Percentiles rank a stretch among this genome's conserved stretches.
phyloP scores from a whole-genome alignment of 2,329 filamentous ascomycete genomes.

The Fusarium sterilihyphosum region DNA sequence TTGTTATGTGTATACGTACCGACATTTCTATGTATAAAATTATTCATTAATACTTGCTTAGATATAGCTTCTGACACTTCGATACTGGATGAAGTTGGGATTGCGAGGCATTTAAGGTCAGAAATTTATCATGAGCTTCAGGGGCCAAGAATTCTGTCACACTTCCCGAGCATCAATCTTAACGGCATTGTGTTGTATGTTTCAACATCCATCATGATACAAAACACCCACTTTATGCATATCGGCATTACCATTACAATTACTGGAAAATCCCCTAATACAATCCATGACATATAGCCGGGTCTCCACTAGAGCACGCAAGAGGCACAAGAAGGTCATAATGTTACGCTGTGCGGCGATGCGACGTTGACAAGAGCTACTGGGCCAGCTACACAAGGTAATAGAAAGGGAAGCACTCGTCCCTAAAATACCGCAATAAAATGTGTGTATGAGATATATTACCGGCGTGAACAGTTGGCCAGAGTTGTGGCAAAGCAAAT shows the following conservation, averaged over 20 bases:
- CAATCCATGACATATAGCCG: background rate
- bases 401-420: background rate
- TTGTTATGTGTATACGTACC: background rate
- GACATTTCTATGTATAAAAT: conserved; percentile 13
- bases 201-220: background rate
- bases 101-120: background rate
- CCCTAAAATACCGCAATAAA: background rate
- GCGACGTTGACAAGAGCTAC: conserved; percentile 16
- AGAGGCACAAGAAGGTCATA: conserved; percentile 23
- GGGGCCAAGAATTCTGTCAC: background rate
- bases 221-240: conserved; percentile 3
- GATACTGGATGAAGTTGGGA: background rate
- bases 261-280: background rate
- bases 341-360: conserved; percentile 34
- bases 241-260: background rate
- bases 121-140: background rate
- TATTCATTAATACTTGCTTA: background rate
- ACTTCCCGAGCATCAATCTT: background rate
- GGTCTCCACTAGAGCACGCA: conserved; percentile 29
- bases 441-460: background rate
- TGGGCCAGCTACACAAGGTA: background rate
- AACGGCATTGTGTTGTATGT: conserved; percentile 13
- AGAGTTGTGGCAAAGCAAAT: background rate
- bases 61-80: background rate
- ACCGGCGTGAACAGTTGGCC: background rate